Evolutionary conservation across 805 yeast genomes (phyloP), one percentile per base, ranked within the genome.

Genomic region (Clavispora asparagi): DNA sequence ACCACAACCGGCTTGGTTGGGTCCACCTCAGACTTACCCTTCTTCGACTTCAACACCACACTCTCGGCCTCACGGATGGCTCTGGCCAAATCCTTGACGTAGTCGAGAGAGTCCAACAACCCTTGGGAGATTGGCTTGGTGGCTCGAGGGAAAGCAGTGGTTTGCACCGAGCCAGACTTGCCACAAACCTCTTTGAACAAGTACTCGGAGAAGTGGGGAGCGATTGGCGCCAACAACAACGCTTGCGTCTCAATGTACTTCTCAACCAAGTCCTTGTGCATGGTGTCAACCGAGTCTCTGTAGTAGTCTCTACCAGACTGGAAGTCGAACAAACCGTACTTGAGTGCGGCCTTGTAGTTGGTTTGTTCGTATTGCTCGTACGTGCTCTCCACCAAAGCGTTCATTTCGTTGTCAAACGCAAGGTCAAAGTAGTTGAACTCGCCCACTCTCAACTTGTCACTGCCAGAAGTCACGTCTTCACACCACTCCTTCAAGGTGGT

Each of bases 271-370:
- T 87, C 96, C 56, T 74, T 79, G 73, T 88, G 96, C 96, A 94
- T 88, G 26, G 79, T 68, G 6, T 40, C 40, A 45, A 79, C 74
- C 10, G 83, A 76, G 57, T 94, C 99, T 73, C 99, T 84, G 75
- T 94, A 94, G 73, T 85, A 91, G 70, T 94, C 99, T 74, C 99
- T 85, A 30, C 97, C 83, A 46, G 90, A 80, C 73, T 91, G 98
- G 79, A 83, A 86, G 66, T 94, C 99, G 58, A 92, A 94, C 58
- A 94, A 78, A 56, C 97, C 97, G 45, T 76, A 76, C 72, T 92
- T 92, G 66, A 94, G 79, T 36, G 96, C 99, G 51, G 80, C 79
- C 73, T 94, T 92, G 76, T 83, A 94, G 63, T 83, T 78, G 33
- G 97, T 87, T 40, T 67, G 71, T 19, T 75, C 77, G 65, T 86